Base-by-base conservation (phyloP, 2,329 filamentous ascomycete species). In the Venturia asperata region DNA sequence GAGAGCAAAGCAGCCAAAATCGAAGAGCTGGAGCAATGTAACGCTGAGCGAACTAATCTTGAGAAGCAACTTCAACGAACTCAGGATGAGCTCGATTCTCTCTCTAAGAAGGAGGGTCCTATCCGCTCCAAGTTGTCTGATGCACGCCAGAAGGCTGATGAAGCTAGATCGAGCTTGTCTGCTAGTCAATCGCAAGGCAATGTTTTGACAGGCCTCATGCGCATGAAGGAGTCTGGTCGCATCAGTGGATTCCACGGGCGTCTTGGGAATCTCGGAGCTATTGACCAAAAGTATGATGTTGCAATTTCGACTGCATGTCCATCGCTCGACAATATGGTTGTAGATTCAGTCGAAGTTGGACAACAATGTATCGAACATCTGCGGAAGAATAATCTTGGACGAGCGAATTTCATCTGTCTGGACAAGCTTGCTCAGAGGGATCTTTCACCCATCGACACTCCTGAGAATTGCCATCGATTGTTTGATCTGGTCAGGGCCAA, bases 361-460 rank as follows among this genome's bases (percentile, higher is more conserved):
- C 94, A 99, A 76, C 92, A 97, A 74, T 99, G 95, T 76, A 97
- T 99, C 68, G 94, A 97, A 73, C 94, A 99, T 72, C 83, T 99
- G 15, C 87, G 94, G 65, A 99, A 97, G 81, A 99, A 96, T 71
- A 97, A 97, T 70, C 86, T 99, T 3, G 94, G 94, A 15, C 87
- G 95, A 71, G 94, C 92, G 67, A 97, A 97, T 78, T 97, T 99
- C 75, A 97, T 99, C 71, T 90, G 94, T 69, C 83, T 99, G 19
- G 91, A 99, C 75, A 92, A 93, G 73, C 81, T 97, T 61, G 86
- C 91, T 30, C 81, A 84, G 41, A 86, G 91, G 63, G 90, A 96
- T 71, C 79, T 97, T 70, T 87, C 87, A 1, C 79, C 85, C 0
- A 92, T 97, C 64, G 83, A 90, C 66, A 99, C 94, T 0, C 94